These are phyloP conservation scores for Claviceps pusilla DNA, from an alignment of 2,329 filamentous ascomycete genomes.

Conservation along the genomic window DNA sequence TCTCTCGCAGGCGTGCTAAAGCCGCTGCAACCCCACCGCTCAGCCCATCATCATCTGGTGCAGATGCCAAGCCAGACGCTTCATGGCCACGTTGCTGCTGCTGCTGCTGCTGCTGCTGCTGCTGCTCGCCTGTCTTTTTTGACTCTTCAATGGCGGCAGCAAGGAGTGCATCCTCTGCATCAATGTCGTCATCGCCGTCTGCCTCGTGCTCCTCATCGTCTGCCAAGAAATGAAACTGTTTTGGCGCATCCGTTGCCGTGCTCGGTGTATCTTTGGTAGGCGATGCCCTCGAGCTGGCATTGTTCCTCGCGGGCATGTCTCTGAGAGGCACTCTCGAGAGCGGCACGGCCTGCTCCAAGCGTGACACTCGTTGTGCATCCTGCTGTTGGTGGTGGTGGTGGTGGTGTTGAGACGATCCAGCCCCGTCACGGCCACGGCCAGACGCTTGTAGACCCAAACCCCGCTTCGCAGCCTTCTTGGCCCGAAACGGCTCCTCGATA, in stretches of 20 bases:
- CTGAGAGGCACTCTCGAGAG: constrained; percentile 25
- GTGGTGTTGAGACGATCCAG: neutral
- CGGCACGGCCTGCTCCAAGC: constrained; percentile 24
- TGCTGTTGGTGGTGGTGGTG: no score
- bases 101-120: constrained; percentile 14
- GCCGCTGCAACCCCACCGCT: constrained; percentile 46
- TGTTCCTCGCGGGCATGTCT: constrained; percentile 19
- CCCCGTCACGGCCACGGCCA: neutral
- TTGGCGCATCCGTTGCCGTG: constrained; percentile 6
- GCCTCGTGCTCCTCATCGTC: constrained; percentile 12
- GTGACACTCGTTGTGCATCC: constrained; percentile 9
- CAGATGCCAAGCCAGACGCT: constrained; percentile 5
- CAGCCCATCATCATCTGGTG: constrained; percentile 20
- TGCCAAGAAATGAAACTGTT: constrained; percentile 24
- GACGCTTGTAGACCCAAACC: constrained; percentile 13
- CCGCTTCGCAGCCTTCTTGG: constrained; percentile 50
- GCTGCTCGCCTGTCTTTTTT: constrained; percentile 20
- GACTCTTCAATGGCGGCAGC: constrained; percentile 33
- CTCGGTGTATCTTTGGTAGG: neutral
- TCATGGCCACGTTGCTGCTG: constrained; percentile 13
- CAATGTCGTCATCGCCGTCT: constrained; percentile 32
- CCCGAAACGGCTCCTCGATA: constrained; percentile 72
- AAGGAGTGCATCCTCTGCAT: constrained; percentile 26
- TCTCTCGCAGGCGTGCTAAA: constrained; percentile 40
- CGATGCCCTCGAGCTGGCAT: constrained; percentile 2